Base-by-base conservation (phyloP, 73 alveolate species). In the Blepharisma stoltei region DNA sequence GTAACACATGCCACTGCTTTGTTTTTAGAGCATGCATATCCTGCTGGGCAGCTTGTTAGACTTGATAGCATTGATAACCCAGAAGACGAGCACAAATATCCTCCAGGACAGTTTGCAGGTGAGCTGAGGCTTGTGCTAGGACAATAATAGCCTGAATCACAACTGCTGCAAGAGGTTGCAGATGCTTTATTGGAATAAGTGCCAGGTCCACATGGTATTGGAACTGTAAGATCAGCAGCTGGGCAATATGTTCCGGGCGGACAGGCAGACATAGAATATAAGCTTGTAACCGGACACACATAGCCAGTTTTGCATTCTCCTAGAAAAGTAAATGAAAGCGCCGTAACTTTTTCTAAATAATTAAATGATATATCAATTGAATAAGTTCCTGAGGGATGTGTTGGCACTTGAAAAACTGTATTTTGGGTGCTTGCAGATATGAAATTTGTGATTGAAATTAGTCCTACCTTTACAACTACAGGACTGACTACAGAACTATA, bases 21-120 rank as follows among this genome's bases (percentile, higher is more conserved):
- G 83, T 76, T n/a, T 80, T 87, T 18, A 55, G 55, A 18, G 86
- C 97, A 91, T 67, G 50, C 80, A 71, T 55, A 81, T 18, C 97
- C 97, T 55, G 77, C 87, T 5, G 95, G 95, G 83, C 97, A 91
- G 14, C 67, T 77, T 6, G 43, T 6, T 21, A 86, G 77, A 37
- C 81, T 73, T 54, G 54, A 41, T 6, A 65, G 54, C 6, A 54
- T 6, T 54, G 82, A 47, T 53, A 46, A 6, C 14, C 60, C 80
- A 6, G 55, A 38, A 21, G 77, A 50, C 27, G 50, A 21, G 77
- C 95, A 88, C 7, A 81, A 20, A 69, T 78, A 88, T 9, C 95
- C 95, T 20, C 52, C 78, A 20, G 95, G 95, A 45, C 95, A 88
- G 43, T 44, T n/a, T 7, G 38, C 48, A 8, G 83, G 71, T 44